Evolutionary conservation across 495 filamentous ascomycete species (phyloP), one percentile per base, ranked within the genome.

Genomic region (Aspergillus indologenus): DNA sequence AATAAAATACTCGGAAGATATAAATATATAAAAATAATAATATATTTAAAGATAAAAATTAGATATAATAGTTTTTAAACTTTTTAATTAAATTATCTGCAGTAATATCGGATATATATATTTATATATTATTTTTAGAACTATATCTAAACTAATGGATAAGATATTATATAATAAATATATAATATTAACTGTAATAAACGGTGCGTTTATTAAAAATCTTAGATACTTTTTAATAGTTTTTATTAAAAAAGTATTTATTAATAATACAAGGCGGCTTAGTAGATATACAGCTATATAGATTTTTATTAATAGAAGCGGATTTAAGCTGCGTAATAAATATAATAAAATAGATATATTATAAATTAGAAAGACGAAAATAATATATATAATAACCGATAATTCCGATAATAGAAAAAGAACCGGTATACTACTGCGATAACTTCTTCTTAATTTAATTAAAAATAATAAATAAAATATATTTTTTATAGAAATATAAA

Each of bases 401-500:
- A 4, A 29, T 9, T 29, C 9, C 9, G 9, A 29, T 29, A 4
- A 29, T 29, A 29, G 26, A 29, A 29, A 40, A 40, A 40, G 12
- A 11, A 40, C 34, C 12, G 12, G 12, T 40, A 40, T 40, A 40
- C 12, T 40, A 40, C 34, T 40, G 12, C 12, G 12, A 11, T 40
- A 40, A 14, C 34, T 40, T 40, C 5, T 11, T 40, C 34, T 40
- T 40, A 9, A 11, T 40, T 2, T 40, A 11, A 6, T 14, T 40
- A 40, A 9, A 9, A 9, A 40, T 40, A 40, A 14, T 40, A 40
- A 11, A 11, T 2, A 40, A 11, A 14, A 11, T 40, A 57, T 57
- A 57, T 4, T 17, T 17, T 22, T 21, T 22, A 56, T 58, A 49
- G 21, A 63, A 52, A 51, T 18, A 47, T 58, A 19, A n/a, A 22